These are phyloP conservation scores for Alternaria burnsii DNA, from an alignment of 2,329 filamentous ascomycete species.

Conservation along the genomic window DNA sequence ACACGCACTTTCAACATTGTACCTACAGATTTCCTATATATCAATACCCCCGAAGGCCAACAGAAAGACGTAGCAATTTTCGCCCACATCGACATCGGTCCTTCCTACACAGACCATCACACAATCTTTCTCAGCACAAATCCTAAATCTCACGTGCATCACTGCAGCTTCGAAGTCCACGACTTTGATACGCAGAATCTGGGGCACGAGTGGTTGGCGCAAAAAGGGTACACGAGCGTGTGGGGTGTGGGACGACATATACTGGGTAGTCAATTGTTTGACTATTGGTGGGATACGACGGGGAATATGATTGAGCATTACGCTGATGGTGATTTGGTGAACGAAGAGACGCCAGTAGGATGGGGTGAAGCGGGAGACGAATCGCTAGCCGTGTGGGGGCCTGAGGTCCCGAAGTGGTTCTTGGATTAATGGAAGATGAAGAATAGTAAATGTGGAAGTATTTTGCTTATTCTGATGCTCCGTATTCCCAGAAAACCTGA, in stretches of 20 bases:
- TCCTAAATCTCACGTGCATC: constrained; percentile 65
- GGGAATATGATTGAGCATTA: constrained; percentile 75
- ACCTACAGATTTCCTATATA: constrained; percentile 57
- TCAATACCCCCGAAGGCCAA: constrained; percentile 22
- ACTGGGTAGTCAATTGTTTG: constrained; percentile 75
- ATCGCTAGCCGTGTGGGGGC: constrained; percentile 55
- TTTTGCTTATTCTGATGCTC: background rate
- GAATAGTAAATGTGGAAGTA: background rate
- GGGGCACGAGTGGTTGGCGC: constrained; percentile 73
- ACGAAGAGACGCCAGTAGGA: constrained; percentile 61
- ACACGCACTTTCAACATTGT: constrained; percentile 58
- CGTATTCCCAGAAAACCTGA: background rate
- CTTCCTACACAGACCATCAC: constrained; percentile 63
- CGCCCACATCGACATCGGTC: constrained; percentile 63
- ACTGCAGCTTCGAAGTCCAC: constrained; percentile 74
- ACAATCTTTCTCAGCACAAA: constrained; percentile 60
- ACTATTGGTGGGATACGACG: constrained; percentile 74
- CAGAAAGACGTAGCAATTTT: constrained; percentile 58
- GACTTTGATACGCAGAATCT: constrained; percentile 74
- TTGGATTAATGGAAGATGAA: constrained; percentile 30
- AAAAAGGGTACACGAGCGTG: constrained; percentile 69
- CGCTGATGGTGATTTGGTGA: constrained; percentile 73
- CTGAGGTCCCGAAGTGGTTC: constrained; percentile 51
- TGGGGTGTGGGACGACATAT: constrained; percentile 78
- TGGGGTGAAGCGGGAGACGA: constrained; percentile 53